Conservation (phyloP, 306 rosid species). For the Amphicarpaea edgeworthii region DNA sequence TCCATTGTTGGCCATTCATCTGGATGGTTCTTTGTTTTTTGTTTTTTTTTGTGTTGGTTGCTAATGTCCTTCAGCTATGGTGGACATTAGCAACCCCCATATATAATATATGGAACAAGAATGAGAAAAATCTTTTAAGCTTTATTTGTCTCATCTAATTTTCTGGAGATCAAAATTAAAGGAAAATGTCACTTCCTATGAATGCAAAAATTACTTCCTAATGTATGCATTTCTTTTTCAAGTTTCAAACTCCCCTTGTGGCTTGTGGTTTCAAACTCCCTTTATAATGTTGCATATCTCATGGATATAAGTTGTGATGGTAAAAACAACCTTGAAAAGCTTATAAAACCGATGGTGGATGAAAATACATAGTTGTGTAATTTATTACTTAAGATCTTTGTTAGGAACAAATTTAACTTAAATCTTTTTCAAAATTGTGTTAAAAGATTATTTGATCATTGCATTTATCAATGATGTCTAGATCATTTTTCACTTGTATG, state of each 20-base stretch:
- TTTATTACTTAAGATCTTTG: constrained; percentile 11
- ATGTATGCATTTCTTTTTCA: constrained; percentile 43
- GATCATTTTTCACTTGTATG: too few species aligned
- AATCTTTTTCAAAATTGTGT: constrained; percentile 21
- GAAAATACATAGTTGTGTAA: constrained; percentile 58
- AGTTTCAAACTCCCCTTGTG: constrained; percentile 70
- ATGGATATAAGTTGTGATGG: constrained; percentile 80
- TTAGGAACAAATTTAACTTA: constrained; percentile 16
- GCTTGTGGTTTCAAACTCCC: constrained; percentile 86
- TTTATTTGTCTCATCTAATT: too few species aligned
- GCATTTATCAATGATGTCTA: too few species aligned
- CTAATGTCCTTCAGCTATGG: too few species aligned
- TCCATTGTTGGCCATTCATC: constrained; percentile 92
- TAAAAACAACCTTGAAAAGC: constrained; percentile 75
- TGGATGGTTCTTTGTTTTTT: constrained; percentile 64
- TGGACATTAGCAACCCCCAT: too few species aligned
- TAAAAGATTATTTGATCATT: not conserved
- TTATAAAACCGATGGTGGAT: constrained; percentile 76
- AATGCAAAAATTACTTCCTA: constrained; percentile 27
- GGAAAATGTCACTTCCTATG: constrained; percentile 30
- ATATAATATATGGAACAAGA: constrained; percentile 17
- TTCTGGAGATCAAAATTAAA: not conserved
- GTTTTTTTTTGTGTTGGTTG: too few species aligned
- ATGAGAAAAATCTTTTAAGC: not conserved
- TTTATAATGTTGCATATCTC: constrained; percentile 69